A percentile compares a stretch with the other conserved stretches of the same genome.
phyloP scores from a whole-genome alignment of 148 eudicot species.

The Polygonum aviculare region DNA sequence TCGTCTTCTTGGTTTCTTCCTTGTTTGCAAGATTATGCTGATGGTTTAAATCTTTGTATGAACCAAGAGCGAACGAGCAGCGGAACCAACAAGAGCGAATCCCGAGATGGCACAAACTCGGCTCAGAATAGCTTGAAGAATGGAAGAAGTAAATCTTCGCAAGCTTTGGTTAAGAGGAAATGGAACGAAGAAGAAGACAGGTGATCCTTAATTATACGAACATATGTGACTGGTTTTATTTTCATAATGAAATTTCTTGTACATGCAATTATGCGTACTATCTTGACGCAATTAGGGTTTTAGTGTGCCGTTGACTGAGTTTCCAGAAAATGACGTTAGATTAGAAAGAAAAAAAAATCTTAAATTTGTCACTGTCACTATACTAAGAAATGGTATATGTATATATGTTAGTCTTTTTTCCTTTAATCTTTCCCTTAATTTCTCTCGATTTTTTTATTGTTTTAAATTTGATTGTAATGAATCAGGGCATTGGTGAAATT shows the following conservation, averaged over 20 bases:
- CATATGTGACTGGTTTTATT: too few relatives aligned
- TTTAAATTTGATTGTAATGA: background rate
- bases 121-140: background rate
- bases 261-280: too few relatives aligned
- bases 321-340: too few relatives aligned
- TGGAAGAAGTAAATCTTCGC: too few relatives aligned
- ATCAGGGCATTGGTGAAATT: constrained; percentile 33
- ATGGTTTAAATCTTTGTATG: background rate
- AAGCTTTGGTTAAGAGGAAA: background rate
- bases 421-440: too few relatives aligned
- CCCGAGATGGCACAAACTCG: background rate
- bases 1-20: constrained; percentile 1
- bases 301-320: background rate
- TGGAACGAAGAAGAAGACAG: background rate
- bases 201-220: background rate
- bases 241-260: too few relatives aligned
- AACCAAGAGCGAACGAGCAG: background rate
- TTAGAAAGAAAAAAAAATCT: too few relatives aligned
- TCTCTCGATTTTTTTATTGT: too few relatives aligned
- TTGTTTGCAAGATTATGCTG: background rate
- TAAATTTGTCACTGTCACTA: background rate
- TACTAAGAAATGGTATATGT: background rate
- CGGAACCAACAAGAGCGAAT: background rate
- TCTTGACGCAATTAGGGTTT: too few relatives aligned
- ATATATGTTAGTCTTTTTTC: too few relatives aligned